phyloP scores from a whole-genome alignment of 805 yeast species.

The Cyberlindnera samutprakarnensis region DNA sequence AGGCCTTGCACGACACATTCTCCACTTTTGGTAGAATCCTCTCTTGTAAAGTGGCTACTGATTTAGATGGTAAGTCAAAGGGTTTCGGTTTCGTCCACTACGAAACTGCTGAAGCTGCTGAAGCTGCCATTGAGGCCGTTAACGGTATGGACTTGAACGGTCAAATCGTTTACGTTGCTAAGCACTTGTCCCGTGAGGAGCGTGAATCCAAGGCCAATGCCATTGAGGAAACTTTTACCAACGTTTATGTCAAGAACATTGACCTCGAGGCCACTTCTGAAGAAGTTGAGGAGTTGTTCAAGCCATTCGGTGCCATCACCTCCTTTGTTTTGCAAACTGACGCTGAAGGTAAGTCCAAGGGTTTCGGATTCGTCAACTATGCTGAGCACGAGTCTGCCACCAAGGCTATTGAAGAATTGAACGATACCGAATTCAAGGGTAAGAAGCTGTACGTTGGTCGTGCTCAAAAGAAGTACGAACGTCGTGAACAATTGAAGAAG shows the following conservation, averaged over 20 bases:
- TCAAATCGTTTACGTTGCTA: slow-evolving; percentile 92
- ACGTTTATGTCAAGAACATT: slow-evolving; percentile 90
- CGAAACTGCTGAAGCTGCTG: slow-evolving; percentile 87
- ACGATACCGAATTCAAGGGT: slow-evolving; percentile 80
- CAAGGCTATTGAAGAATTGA: slow-evolving; percentile 86
- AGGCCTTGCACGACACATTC: slow-evolving; percentile 97
- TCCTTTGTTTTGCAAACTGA: slow-evolving; percentile 75
- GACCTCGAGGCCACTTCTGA: slow-evolving; percentile 61
- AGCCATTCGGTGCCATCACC: slow-evolving; percentile 70
- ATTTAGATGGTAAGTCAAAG: slow-evolving; percentile 83
- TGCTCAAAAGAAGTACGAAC: slow-evolving; percentile 98
- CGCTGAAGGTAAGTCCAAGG: slow-evolving; percentile 82
- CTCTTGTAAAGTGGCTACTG: slow-evolving; percentile 96
- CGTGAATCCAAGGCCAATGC: slow-evolving; percentile 91
- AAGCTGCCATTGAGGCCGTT: slow-evolving; percentile 91
- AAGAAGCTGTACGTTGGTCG: slow-evolving; percentile 91
- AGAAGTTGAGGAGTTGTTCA: slow-evolving; percentile 66
- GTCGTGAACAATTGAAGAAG: slow-evolving; percentile 90
- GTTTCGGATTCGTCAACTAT: slow-evolving; percentile 93
- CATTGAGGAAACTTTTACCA: slow-evolving; percentile 89
- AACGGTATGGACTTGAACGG: slow-evolving; percentile 98
- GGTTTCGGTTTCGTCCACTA: slow-evolving; percentile 98
- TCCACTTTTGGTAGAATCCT: slow-evolving; percentile 92
- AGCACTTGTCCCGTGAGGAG: slow-evolving; percentile 86
- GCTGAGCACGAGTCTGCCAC: slow-evolving; percentile 83